phyloP scores from a whole-genome alignment of 257 asterid species.

The Nicotiana sylvestris region DNA sequence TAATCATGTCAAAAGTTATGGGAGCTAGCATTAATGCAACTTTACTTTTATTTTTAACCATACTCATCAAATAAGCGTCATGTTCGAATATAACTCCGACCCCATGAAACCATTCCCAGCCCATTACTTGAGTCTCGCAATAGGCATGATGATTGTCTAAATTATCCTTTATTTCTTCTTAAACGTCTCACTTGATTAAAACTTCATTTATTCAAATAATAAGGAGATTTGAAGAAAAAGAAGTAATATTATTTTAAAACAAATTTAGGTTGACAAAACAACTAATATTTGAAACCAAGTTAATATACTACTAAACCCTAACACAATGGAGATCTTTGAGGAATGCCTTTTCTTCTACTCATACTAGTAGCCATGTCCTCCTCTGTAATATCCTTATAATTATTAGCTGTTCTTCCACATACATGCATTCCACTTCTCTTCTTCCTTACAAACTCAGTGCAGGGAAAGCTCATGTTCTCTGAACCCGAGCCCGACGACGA shows the following conservation, averaged over 20 bases:
- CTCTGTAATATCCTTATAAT: slow-evolving; percentile 33
- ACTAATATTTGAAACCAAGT: not conserved
- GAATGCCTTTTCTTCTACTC: slow-evolving; percentile 90
- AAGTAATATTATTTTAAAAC: not conserved
- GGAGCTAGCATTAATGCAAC: too few species aligned
- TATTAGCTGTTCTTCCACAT: slow-evolving; percentile 48
- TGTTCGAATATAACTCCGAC: too few species aligned
- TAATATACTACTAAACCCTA: slow-evolving; percentile 21
- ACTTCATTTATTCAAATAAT: not conserved
- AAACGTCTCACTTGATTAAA: too few species aligned
- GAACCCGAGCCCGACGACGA: slow-evolving; percentile 54
- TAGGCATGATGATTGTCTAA: too few species aligned
- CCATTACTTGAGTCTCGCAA: too few species aligned
- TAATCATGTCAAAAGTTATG: too few species aligned
- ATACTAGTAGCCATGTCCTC: slow-evolving; percentile 82
- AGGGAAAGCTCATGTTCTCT: slow-evolving; percentile 66
- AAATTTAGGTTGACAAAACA: not conserved
- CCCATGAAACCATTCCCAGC: too few species aligned
- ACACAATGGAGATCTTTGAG: slow-evolving; percentile 91
- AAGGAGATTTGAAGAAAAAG: not conserved
- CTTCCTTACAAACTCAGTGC: slow-evolving; percentile 68
- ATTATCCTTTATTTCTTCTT: not conserved
- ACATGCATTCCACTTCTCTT: slow-evolving; percentile 67
- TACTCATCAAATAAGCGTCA: too few species aligned
- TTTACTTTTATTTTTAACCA: too few species aligned